Percentiles rank a stretch among this genome's conserved stretches.
Conservation (phyloP, 192 early-diverging fungal genomes). For the Coemansia sp. region DNA sequence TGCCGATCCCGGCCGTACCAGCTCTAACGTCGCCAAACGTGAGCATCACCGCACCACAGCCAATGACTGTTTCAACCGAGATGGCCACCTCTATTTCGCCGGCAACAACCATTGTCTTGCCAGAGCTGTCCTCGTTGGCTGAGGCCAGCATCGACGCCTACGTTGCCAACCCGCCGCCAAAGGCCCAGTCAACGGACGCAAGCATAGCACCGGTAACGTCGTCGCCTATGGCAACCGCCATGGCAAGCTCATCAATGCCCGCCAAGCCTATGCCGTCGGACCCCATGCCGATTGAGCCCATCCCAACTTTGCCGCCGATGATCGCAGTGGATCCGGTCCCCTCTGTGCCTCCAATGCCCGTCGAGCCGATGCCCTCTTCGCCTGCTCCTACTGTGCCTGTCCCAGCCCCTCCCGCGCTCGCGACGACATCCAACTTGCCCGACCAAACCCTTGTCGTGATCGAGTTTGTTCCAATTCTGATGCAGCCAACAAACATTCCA, state of each 20-base stretch:
- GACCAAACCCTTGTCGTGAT: constrained; percentile 19
- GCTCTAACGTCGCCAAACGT: not conserved
- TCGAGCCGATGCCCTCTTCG: not conserved
- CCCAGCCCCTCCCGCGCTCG: not conserved
- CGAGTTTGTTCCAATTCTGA: constrained; percentile 20
- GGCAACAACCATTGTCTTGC: not conserved
- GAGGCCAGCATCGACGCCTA: constrained; percentile 20
- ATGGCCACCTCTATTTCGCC: not conserved
- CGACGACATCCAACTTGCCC: not conserved
- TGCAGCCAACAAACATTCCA: constrained; percentile 8
- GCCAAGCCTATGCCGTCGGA: constrained; percentile 6
- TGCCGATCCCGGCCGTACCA: constrained; percentile 4
- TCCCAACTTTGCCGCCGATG: not conserved
- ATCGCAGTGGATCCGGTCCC: constrained; percentile 1
- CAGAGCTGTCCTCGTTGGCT: not conserved
- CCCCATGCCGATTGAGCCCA: constrained; percentile 1
- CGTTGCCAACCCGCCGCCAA: constrained; percentile 29
- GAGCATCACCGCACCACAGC: not conserved
- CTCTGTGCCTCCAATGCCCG: not conserved
- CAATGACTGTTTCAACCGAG: constrained; percentile 10
- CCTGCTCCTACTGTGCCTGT: not conserved
- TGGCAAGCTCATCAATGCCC: not conserved
- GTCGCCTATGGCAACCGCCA: not conserved
- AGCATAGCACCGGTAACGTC: not conserved
- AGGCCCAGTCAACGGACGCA: constrained; percentile 3